Percentiles rank a stretch among this genome's conserved stretches.
Conservation (phyloP, 805 yeast species). For the Saccharomycopsis fodiens region DNA sequence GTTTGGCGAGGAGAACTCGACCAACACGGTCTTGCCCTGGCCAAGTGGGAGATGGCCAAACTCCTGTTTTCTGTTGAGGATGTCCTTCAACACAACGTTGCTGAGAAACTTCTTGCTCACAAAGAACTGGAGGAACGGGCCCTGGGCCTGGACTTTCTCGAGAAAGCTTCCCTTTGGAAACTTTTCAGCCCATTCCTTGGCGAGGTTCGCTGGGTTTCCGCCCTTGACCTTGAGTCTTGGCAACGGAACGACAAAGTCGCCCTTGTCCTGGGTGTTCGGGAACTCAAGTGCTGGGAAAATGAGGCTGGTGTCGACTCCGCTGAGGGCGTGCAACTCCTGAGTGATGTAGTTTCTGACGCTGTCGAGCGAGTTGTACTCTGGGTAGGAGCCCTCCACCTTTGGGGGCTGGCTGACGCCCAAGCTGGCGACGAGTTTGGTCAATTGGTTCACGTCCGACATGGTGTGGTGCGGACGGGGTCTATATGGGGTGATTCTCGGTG, state of each 20-base stretch:
- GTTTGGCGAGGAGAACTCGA: slow-evolving; percentile 96
- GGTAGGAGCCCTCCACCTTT: slow-evolving; percentile 51
- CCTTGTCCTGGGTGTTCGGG: slow-evolving; percentile 79
- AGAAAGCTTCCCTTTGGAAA: slow-evolving; percentile 71
- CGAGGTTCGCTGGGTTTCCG: slow-evolving; percentile 68
- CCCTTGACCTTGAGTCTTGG: slow-evolving; percentile 88
- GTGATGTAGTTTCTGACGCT: slow-evolving; percentile 85
- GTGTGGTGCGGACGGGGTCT: background rate
- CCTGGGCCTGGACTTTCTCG: slow-evolving; percentile 68
- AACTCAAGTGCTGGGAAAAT: slow-evolving; percentile 85
- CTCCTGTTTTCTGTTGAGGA: slow-evolving; percentile 46
- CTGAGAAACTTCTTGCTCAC: slow-evolving; percentile 61
- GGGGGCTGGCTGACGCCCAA: slow-evolving; percentile 32
- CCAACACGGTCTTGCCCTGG: slow-evolving; percentile 55
- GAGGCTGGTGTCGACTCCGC: slow-evolving; percentile 61
- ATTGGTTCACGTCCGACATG: background rate
- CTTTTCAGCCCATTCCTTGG: slow-evolving; percentile 67
- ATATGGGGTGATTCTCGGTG: background rate
- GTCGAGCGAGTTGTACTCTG: slow-evolving; percentile 76
- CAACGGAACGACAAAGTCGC: slow-evolving; percentile 86
- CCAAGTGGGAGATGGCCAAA: slow-evolving; percentile 79
- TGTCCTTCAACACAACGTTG: slow-evolving; percentile 61
- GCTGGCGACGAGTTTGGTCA: slow-evolving; percentile 6
- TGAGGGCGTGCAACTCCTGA: slow-evolving; percentile 61
- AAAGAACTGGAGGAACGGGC: slow-evolving; percentile 87